Base-by-base conservation (phyloP, 805 yeast species). In the Lachancea fermentati region DNA sequence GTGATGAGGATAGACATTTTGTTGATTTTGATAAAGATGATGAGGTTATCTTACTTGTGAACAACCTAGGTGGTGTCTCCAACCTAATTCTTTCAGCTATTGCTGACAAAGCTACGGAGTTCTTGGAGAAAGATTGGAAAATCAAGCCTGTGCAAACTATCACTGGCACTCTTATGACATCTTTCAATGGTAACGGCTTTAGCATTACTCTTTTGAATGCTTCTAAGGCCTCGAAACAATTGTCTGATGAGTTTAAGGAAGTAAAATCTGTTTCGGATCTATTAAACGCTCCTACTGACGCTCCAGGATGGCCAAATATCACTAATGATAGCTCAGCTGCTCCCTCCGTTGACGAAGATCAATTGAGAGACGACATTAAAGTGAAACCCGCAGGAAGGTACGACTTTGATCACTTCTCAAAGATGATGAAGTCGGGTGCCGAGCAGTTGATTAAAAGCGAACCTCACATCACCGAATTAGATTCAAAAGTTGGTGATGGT, bases 401-500 rank as follows among this genome's bases (percentile, higher is more conserved):
- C 43, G 66, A 67, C 43, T 51, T 59, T 28, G 59, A 54, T 0
- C 32, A 37, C 4, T 57, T 67, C 43, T 43, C 62, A 18, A 55
- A 50, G 37, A 56, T 73, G 49, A 60, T 79, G 51, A 58, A 61
- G 30, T 50, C 72, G 2, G 78, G 75, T 30, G 80, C 85, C 41
- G 66, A 75, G 39, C 58, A 61, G 5, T 64, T 80, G 5, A 65
- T 81, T 32, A 66, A 71, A 19, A 74, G 74, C n/a, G 97, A 89
- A 61, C 93, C 95, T 2, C 75, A 77, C 52, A 82, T 89, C 54
- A 89, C 97, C 1, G 73, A 77, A 41, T 79, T 84, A 50, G 97
- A 89, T 55, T 83, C 94, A 2, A 71, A 79, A 49, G 96, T 91
- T 1, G 97, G 97, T 43, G 97, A 89, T 60, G 97, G 97, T 52